Evolutionary conservation across 768 basidiomycete genomes (phyloP).

Genomic region (Artomyces pyxidatus): DNA sequence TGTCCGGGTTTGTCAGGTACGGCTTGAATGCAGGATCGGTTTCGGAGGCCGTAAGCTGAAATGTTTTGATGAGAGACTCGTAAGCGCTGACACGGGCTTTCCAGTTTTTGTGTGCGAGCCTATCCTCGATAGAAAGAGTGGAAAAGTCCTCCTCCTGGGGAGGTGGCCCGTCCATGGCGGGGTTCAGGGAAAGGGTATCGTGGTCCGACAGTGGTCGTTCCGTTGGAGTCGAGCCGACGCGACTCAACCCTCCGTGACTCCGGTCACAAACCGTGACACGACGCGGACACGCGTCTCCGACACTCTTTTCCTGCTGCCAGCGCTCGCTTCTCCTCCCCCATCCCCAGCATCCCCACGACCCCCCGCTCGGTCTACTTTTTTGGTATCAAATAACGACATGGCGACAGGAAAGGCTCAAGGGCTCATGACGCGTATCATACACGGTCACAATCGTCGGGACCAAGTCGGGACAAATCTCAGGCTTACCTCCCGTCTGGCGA

Average conservation of each 20-base stretch:
- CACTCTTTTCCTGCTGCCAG: no score
- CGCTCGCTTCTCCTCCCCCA: no score
- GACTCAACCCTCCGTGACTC: background rate
- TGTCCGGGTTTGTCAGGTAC: slow-evolving; percentile 68
- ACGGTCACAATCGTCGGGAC: no score
- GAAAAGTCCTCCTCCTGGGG: slow-evolving; percentile 94
- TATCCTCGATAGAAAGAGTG: slow-evolving; percentile 63
- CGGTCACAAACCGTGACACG: slow-evolving; percentile 12
- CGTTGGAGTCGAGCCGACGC: background rate
- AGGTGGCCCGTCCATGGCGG: slow-evolving; percentile 79
- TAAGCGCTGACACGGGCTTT: slow-evolving; percentile 95
- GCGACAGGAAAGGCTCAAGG: no score
- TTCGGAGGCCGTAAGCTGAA: slow-evolving; percentile 85
- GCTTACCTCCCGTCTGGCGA: no score
- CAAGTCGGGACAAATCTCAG: no score
- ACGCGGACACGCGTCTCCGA: slow-evolving; percentile 5
- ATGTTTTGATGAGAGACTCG: slow-evolving; percentile 77
- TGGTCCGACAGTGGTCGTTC: slow-evolving; percentile 8
- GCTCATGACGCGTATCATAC: no score
- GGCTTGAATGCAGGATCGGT: slow-evolving; percentile 91
- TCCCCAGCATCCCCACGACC: no score
- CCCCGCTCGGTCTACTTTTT: no score
- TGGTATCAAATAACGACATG: no score
- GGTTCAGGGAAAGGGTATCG: slow-evolving; percentile 9
- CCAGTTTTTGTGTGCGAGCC: slow-evolving; percentile 96